Conservation (phyloP, 2,329 filamentous ascomycete species). For the Hypomyces perniciosus region DNA sequence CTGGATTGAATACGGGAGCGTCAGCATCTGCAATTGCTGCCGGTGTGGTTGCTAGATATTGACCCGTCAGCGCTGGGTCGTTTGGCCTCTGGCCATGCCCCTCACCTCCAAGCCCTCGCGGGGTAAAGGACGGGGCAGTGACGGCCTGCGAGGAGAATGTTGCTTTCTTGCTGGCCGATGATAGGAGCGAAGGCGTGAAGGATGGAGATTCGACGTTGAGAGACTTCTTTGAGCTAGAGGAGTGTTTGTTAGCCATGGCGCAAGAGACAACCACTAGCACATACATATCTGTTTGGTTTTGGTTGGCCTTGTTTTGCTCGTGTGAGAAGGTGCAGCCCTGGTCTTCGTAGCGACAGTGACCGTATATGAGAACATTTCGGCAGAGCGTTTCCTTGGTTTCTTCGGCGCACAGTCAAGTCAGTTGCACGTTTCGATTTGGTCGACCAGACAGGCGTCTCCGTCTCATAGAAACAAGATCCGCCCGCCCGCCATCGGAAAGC, state of each 20-base stretch:
- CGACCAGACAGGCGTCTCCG: too few species aligned
- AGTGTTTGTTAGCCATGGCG: constrained; percentile 2
- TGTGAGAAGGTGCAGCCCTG: constrained; percentile 89
- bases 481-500: too few species aligned
- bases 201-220: constrained; percentile 95
- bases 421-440: background rate
- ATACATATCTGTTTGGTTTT: constrained; percentile 45
- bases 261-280: constrained; percentile 19
- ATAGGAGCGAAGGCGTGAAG: constrained; percentile 66
- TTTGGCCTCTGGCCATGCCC: background rate
- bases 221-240: constrained; percentile 57
- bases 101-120: constrained; percentile 50
- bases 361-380: constrained; percentile 89
- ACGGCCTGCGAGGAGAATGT: constrained; percentile 84
- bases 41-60: constrained; percentile 28
- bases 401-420: constrained; percentile 25
- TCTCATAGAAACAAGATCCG: too few species aligned
- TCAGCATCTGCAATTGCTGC: constrained; percentile 39
- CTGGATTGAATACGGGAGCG: constrained; percentile 47
- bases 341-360: constrained; percentile 87
- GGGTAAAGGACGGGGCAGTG: constrained; percentile 82
- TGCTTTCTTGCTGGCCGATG: constrained; percentile 54
- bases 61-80: background rate
- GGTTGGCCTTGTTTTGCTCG: constrained; percentile 57
- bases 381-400: constrained; percentile 87